A percentile compares a stretch with the other conserved stretches of the same genome.
Evolutionary conservation across 2,329 filamentous ascomycete species (phyloP).

Genomic region (Tolypocladium nubicola): DNA sequence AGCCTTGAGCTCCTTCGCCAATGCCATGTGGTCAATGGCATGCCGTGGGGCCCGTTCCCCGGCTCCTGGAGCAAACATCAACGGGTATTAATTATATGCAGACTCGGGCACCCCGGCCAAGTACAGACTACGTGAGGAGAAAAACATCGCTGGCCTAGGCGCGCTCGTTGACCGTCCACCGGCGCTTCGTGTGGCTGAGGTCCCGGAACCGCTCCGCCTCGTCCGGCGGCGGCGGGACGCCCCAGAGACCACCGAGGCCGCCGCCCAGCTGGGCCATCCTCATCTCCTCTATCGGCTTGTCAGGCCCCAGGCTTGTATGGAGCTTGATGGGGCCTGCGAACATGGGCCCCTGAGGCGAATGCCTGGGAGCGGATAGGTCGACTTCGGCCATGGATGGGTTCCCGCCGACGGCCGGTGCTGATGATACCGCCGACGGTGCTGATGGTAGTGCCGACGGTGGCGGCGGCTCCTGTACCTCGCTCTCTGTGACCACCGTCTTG

Average conservation of each 20-base stretch:
- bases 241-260: conserved; percentile 33
- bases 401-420: conserved; percentile 5
- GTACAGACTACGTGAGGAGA: neutral
- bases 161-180: conserved; percentile 46
- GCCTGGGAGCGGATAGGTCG: conserved; percentile 3
- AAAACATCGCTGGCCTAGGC: conserved; percentile 6
- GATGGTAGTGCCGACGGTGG: neutral
- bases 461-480: neutral
- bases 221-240: conserved; percentile 29
- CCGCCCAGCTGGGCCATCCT: conserved; percentile 24
- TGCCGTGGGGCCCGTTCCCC: neutral
- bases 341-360: conserved; percentile 14
- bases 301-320: conserved; percentile 18
- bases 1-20: neutral
- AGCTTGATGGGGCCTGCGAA: conserved; percentile 26
- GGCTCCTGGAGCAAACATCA: neutral
- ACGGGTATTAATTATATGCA: neutral
- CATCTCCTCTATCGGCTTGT: conserved; percentile 19
- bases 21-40: conserved; percentile 1
- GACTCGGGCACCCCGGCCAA: neutral
- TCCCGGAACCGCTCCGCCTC: conserved; percentile 37
- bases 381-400: neutral
- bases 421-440: conserved; percentile 5
- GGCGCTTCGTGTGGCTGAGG: conserved; percentile 34
- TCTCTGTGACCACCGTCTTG: conserved; percentile 3